phyloP scores from a whole-genome alignment of 768 basidiomycete genomes.

The Gloeophyllum trabeum region DNA sequence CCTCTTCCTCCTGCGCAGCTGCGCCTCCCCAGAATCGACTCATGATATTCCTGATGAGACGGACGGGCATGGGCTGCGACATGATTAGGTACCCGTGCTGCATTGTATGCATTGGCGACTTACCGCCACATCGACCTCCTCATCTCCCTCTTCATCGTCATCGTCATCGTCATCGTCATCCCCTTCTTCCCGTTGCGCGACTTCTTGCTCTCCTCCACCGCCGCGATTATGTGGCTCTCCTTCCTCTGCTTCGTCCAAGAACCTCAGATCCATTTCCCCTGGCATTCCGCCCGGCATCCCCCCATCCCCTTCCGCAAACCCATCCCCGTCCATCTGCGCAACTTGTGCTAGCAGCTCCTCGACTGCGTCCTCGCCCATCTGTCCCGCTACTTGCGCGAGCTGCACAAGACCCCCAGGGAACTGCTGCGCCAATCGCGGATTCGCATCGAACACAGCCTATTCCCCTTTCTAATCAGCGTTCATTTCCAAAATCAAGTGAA shows the following conservation, averaged over 20 bases:
- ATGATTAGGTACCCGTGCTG: neutral
- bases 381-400: constrained; percentile 42
- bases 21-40: constrained; percentile 45
- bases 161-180: constrained; percentile 19
- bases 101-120: constrained; percentile 12
- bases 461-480: constrained; percentile 3
- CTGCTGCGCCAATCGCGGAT: constrained; percentile 39
- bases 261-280: constrained; percentile 19
- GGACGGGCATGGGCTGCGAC: constrained; percentile 44
- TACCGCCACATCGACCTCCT: constrained; percentile 35
- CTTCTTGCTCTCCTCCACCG: constrained; percentile 19
- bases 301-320: constrained; percentile 15
- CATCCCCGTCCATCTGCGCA: constrained; percentile 24
- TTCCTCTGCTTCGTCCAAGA: neutral
- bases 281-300: constrained; percentile 37
- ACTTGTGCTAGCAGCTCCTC: constrained; percentile 46
- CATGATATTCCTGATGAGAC: constrained; percentile 46
- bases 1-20: constrained; percentile 12
- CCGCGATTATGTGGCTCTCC: constrained; percentile 21
- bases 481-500: neutral
- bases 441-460: constrained; percentile 43
- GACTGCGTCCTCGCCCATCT: constrained; percentile 31
- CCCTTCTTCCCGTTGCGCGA: no score
- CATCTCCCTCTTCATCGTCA: constrained; percentile 32
- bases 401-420: constrained; percentile 60